A percentile compares a stretch with the other conserved stretches of the same genome.
Conservation (phyloP, 805 yeast species). For the Kluyveromyces siamensis region DNA sequence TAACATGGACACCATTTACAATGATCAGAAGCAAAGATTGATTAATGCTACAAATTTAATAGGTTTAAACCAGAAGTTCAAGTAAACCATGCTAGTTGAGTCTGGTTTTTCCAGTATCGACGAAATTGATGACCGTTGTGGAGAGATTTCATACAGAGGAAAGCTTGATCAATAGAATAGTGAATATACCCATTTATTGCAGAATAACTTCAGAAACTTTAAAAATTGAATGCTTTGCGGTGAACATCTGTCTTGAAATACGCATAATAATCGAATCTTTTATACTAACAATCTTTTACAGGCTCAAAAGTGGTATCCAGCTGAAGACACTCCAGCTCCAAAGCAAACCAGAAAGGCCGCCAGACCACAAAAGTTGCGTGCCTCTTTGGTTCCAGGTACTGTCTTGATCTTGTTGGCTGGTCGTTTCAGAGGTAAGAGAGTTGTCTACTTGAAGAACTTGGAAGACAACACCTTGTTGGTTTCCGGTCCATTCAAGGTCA, state of each 20-base stretch:
- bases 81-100: no score
- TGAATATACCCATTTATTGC: no score
- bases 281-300: slow-evolving; percentile 21
- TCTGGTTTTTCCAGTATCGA: no score
- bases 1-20: neutral
- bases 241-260: neutral
- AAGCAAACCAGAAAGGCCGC: slow-evolving; percentile 84
- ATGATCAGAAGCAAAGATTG: neutral
- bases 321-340: slow-evolving; percentile 82
- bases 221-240: no score
- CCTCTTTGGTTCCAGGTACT: slow-evolving; percentile 95
- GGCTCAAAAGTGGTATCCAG: slow-evolving; percentile 92
- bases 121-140: no score
- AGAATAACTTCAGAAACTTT: no score
- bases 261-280: neutral
- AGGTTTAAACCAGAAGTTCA: no score
- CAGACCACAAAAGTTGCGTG: slow-evolving; percentile 91
- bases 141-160: no score
- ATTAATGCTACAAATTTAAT: no score
- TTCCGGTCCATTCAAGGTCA: slow-evolving; percentile 98
- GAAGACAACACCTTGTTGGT: slow-evolving; percentile 97
- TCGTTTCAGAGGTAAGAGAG: slow-evolving; percentile 99
- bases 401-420: slow-evolving; percentile 96
- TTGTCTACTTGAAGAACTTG: slow-evolving; percentile 90
- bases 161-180: no score